Percentiles rank a stretch among this genome's conserved stretches.
phyloP scores from a whole-genome alignment of 73 alveolate species.

The Paramecium bursaria region DNA sequence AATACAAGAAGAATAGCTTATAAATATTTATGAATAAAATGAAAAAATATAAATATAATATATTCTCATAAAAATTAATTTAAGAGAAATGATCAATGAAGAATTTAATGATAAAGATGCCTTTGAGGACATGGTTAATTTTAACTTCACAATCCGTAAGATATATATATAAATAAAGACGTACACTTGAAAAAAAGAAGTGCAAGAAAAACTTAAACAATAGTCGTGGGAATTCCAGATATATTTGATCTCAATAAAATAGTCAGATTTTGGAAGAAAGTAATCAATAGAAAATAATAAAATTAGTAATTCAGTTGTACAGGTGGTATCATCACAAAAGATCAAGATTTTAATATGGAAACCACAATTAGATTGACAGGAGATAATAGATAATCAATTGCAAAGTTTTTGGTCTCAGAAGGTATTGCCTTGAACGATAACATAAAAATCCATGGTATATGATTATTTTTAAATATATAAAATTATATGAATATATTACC shows the following conservation, averaged over 20 bases:
- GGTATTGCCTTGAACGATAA: conserved; percentile 50
- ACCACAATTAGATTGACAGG: conserved; percentile 59
- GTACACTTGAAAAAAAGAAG: conserved; percentile 53
- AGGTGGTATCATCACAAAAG: conserved; percentile 58
- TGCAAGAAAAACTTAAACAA: conserved; percentile 56
- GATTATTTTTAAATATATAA: conserved; percentile 23
- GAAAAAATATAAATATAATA: no score
- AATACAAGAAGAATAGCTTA: conserved; percentile 30
- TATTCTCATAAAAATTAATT: no score
- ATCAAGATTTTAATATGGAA: conserved; percentile 37
- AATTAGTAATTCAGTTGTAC: conserved; percentile 51
- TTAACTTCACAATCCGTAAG: conserved; percentile 40
- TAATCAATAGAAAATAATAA: neutral
- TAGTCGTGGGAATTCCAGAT: conserved; percentile 51
- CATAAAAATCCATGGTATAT: conserved; percentile 54
- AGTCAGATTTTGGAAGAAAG: conserved; percentile 58
- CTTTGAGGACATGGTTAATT: conserved; percentile 40
- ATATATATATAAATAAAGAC: neutral
- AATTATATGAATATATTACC: neutral
- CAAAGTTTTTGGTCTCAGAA: conserved; percentile 21
- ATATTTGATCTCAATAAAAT: conserved; percentile 56
- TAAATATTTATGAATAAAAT: conserved; percentile 17
- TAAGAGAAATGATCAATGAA: no score
- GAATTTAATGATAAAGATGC: conserved; percentile 36
- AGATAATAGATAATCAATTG: conserved; percentile 57